phyloP scores from a whole-genome alignment of 257 asterid genomes.

The Nicotiana noctiflora region DNA sequence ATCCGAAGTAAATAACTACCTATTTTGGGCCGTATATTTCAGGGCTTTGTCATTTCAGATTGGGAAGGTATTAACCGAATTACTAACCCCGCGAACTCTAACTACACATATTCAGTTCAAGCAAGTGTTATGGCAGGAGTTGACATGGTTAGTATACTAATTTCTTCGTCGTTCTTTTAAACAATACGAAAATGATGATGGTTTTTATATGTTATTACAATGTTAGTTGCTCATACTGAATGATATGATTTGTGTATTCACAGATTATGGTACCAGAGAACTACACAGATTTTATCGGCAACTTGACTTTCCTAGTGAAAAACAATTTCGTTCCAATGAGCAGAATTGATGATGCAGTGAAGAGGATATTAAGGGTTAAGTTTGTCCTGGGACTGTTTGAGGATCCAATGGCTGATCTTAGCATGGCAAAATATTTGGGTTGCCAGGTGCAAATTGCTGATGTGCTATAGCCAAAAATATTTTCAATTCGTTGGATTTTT shows the following conservation, averaged over 20 bases:
- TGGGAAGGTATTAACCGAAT: constrained; percentile 39
- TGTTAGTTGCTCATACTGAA: background rate
- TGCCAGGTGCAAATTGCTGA: constrained; percentile 25
- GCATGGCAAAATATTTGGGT: constrained; percentile 43
- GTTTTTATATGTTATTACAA: background rate
- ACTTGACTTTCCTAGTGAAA: constrained; percentile 36
- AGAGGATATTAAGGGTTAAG: constrained; percentile 51
- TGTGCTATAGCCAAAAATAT: background rate
- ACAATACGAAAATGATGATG: background rate
- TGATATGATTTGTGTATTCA: background rate
- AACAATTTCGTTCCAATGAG: constrained; percentile 41
- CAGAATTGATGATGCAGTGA: constrained; percentile 58
- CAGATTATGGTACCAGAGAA: constrained; percentile 59
- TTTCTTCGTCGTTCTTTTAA: background rate
- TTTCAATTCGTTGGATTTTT: background rate
- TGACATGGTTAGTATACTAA: constrained; percentile 36
- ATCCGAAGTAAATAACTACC: background rate
- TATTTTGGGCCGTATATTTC: background rate
- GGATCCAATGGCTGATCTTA: constrained; percentile 51
- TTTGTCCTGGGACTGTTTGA: constrained; percentile 44
- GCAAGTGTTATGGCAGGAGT: constrained; percentile 43
- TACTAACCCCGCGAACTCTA: constrained; percentile 35
- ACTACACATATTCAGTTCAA: constrained; percentile 42
- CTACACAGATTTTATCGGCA: constrained; percentile 33
- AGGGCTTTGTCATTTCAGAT: constrained; percentile 63